Conservation (phyloP, 345 rosid genomes). For the Leavenworthia alabamica region DNA sequence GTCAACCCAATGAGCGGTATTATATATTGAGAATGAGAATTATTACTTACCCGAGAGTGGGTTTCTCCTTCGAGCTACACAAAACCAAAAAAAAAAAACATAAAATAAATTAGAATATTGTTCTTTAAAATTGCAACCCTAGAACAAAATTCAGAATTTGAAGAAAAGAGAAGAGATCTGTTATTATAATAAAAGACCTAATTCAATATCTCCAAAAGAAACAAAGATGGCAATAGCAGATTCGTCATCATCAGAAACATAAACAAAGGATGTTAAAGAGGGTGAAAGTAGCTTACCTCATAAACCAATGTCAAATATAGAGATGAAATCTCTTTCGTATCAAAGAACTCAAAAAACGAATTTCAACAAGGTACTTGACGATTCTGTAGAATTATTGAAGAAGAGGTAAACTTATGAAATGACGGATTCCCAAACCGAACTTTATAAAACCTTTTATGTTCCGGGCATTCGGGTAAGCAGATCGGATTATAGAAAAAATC, state of each 20-base stretch:
- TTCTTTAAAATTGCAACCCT: neutral
- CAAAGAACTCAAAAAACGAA: neutral
- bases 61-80: conserved; percentile 89
- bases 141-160: neutral
- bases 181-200: neutral
- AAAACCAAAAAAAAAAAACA: neutral
- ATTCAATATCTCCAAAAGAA: neutral
- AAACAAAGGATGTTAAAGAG: neutral
- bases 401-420: no score
- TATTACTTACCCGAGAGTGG: conserved; percentile 77
- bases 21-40: neutral
- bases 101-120: neutral
- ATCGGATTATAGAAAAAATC: no score
- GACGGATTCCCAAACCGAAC: no score
- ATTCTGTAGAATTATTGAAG: neutral
- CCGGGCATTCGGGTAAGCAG: no score
- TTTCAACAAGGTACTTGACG: neutral
- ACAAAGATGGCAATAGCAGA: neutral
- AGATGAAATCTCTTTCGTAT: conserved; percentile 5
- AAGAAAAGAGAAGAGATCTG: conserved; percentile 15
- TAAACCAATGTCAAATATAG: conserved; percentile 31
- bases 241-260: neutral
- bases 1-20: neutral
- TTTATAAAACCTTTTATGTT: no score
- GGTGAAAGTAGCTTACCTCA: conserved; percentile 24